These are phyloP conservation scores for Brassica nigra DNA, from an alignment of 345 rosid species.

Conservation along the genomic window DNA sequence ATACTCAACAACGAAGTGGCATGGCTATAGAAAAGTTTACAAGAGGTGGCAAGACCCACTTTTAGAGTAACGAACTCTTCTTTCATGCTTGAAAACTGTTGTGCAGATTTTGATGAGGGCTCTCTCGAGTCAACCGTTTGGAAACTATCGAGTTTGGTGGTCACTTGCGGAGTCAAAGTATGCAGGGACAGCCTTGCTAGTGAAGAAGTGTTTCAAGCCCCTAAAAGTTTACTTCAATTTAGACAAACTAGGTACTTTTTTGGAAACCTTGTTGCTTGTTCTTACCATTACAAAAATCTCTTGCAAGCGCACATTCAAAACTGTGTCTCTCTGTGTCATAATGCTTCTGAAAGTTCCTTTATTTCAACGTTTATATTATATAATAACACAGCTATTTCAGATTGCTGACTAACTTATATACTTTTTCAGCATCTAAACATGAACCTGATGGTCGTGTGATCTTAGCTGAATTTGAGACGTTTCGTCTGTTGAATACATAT, in stretches of 20 bases:
- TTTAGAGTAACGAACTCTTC: neutral
- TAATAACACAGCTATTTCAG: neutral
- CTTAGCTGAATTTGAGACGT: conserved; percentile 82
- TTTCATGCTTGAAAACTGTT: conserved; percentile 6
- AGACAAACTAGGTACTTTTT: conserved; percentile 62
- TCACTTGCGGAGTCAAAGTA: conserved; percentile 94
- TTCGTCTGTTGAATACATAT: conserved; percentile 76
- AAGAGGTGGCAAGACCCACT: neutral
- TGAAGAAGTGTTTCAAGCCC: conserved; percentile 77
- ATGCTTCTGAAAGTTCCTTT: too few species aligned
- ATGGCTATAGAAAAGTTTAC: neutral
- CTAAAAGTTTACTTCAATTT: conserved; percentile 69
- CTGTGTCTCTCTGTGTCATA: neutral
- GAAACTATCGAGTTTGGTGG: conserved; percentile 86
- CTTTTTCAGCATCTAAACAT: conserved; percentile 66
- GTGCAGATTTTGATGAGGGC: conserved; percentile 76
- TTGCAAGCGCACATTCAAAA: neutral
- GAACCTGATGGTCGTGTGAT: conserved; percentile 96
- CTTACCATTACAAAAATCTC: neutral
- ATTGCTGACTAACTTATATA: conserved; percentile 13
- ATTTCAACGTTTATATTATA: too few species aligned
- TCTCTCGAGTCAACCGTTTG: conserved; percentile 77
- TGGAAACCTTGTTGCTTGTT: conserved; percentile 2
- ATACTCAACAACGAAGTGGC: conserved; percentile 1
- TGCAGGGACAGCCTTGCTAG: conserved; percentile 92